These are phyloP conservation scores for Dactylellina leptospora DNA, from an alignment of 2,329 filamentous ascomycete genomes.

Conservation along the genomic window DNA sequence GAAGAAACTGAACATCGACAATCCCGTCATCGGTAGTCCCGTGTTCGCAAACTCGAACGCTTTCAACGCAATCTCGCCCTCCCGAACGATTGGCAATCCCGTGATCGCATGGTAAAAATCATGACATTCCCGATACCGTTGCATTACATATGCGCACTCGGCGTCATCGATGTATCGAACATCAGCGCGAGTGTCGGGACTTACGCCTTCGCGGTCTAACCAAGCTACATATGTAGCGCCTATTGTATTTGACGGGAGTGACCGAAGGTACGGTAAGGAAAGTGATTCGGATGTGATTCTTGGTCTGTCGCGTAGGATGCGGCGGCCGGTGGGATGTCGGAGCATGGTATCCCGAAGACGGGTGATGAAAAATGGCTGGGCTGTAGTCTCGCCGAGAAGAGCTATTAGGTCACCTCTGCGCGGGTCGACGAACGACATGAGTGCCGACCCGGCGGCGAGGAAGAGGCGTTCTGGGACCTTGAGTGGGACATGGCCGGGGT, in stretches of 20 bases:
- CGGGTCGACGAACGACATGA: conserved; percentile 75
- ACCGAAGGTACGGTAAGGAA: conserved; percentile 73
- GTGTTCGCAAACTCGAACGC: conserved; percentile 98
- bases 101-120: conserved; percentile 98
- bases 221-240: conserved; percentile 85
- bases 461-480: conserved; percentile 78
- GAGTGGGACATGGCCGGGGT: conserved; percentile 90
- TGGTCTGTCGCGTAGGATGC: conserved; percentile 88
- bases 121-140: conserved; percentile 95
- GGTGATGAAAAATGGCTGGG: conserved; percentile 92
- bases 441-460: conserved; percentile 72
- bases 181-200: conserved; percentile 81
- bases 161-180: conserved; percentile 94
- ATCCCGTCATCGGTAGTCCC: conserved; percentile 89
- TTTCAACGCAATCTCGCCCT: conserved; percentile 97
- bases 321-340: conserved; percentile 78
- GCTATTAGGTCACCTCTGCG: conserved; percentile 91
- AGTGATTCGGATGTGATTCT: conserved; percentile 80
- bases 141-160: conserved; percentile 98
- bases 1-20: conserved; percentile 78
- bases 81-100: conserved; percentile 86
- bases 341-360: conserved; percentile 94
- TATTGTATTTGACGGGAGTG: conserved; percentile 76
- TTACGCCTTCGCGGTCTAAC: conserved; percentile 93
- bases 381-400: conserved; percentile 90